Base-by-base conservation (phyloP, 1,139 yeast species). In the Pichia sp. region DNA sequence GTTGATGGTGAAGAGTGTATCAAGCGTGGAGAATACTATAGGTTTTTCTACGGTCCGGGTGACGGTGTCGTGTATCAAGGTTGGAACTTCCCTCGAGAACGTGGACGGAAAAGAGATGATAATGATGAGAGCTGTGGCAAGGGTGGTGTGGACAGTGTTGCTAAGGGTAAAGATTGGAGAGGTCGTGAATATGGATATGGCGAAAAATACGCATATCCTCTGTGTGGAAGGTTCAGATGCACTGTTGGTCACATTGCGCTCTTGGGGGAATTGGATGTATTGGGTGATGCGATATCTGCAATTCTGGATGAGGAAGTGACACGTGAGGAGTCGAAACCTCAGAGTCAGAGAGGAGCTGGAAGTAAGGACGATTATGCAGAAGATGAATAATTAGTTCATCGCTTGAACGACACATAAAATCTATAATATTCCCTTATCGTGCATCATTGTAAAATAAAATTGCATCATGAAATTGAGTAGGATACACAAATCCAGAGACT, bases 21-120 rank as follows among this genome's bases (percentile, higher is more conserved):
- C 40, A 67, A 64, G 44, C 69, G 69, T 25, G 95, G 95, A 6
- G 72, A 75, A 45, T 87, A 83, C 58, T 76, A 72, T 45, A 79
- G 83, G 47, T 80, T 85, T 48, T 74, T 71, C 48, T 86, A 84
- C 54, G 95, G 94, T 0, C 87, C 87, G 9, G 96, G 96, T 7
- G 96, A 87, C 53, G 96, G 96, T 23, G 96, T 87, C 13, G 83
- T 86, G 1, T 86, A 84, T 57, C 85, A 80, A 49, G 74, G 74
- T 45, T 80, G 88, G 79, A 59, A 84, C 28, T 73, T 86, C 75
- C 96, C 96, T 0, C 82, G 80, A 49, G 48, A 45, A 11, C 67
- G 68, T 46, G 93, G 38, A 7, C 32, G 44, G 7, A 16, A 27
- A 11, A 28, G 36, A 24, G 16, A 21, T 2, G 28, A 27, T n/a